These are phyloP conservation scores for Cadophora luteo-olivacea DNA, from an alignment of 2,329 filamentous ascomycete species.

Conservation along the genomic window DNA sequence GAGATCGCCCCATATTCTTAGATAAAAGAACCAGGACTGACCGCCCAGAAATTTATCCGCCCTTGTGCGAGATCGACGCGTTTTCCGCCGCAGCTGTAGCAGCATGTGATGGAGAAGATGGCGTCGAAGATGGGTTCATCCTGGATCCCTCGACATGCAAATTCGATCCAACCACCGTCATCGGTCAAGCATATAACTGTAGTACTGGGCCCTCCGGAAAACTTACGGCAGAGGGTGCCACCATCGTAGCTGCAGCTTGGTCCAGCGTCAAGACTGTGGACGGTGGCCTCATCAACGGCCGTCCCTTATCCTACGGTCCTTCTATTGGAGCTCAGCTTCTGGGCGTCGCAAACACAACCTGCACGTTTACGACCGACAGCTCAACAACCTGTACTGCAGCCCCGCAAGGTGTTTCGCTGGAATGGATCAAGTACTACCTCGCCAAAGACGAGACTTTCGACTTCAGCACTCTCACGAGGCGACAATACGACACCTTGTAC, in stretches of 20 bases:
- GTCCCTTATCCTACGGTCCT: background rate
- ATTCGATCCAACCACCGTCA: background rate
- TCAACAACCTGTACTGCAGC: constrained; percentile 12
- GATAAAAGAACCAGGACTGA: background rate
- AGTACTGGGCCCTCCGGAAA: background rate
- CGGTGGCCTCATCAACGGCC: background rate
- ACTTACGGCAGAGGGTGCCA: background rate
- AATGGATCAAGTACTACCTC: constrained; percentile 31
- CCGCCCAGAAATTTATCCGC: background rate
- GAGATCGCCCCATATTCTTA: background rate
- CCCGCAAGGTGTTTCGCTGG: background rate
- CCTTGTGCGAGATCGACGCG: background rate
- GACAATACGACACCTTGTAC: constrained; percentile 20
- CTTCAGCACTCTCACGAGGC: constrained; percentile 12
- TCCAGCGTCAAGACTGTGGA: background rate
- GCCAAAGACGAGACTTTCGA: constrained; percentile 28
- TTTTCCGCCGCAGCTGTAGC: constrained; percentile 1
- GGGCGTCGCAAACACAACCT: constrained; percentile 7
- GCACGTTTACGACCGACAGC: background rate
- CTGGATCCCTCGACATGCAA: background rate
- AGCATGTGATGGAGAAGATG: constrained; percentile 10
- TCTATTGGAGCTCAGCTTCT: background rate
- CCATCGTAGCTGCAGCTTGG: background rate
- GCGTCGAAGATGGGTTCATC: constrained; percentile 11
- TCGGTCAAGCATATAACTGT: constrained; percentile 10